phyloP scores from a whole-genome alignment of 2,329 filamentous ascomycete genomes.

The Fusarium nanum region DNA sequence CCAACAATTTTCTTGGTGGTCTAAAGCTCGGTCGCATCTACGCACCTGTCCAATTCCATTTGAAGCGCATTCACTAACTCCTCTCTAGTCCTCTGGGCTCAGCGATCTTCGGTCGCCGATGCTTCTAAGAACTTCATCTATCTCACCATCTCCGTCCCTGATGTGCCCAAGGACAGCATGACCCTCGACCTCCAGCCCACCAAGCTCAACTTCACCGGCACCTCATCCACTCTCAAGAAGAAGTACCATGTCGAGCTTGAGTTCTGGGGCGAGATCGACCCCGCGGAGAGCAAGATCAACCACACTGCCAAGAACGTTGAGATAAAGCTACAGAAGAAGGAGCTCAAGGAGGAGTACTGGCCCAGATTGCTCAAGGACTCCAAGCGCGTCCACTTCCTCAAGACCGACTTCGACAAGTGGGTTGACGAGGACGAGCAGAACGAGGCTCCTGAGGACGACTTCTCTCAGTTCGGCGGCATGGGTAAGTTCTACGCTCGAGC shows the following conservation, averaged over 20 bases:
- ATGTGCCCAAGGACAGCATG: constrained; percentile 79
- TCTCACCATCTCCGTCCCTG: constrained; percentile 89
- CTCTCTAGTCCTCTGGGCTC: constrained; percentile 89
- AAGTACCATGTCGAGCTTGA: constrained; percentile 88
- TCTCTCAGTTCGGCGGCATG: constrained; percentile 75
- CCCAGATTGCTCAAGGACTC: constrained; percentile 90
- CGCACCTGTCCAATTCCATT: not conserved
- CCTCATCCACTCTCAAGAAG: constrained; percentile 84
- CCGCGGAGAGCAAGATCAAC: constrained; percentile 83
- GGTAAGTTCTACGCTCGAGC: constrained; percentile 56
- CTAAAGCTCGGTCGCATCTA: constrained; percentile 9
- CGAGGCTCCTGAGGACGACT: constrained; percentile 84
- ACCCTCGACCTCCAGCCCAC: constrained; percentile 86
- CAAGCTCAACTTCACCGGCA: constrained; percentile 82
- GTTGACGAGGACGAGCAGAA: constrained; percentile 99
- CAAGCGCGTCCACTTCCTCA: constrained; percentile 93
- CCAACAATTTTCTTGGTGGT: not conserved
- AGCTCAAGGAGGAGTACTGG: constrained; percentile 94
- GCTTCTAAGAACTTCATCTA: constrained; percentile 93
- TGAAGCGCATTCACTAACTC: constrained; percentile 13
- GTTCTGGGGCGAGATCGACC: constrained; percentile 91
- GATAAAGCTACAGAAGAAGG: constrained; percentile 96
- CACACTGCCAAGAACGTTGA: constrained; percentile 91
- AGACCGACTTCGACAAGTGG: constrained; percentile 99
- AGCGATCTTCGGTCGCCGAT: constrained; percentile 87